Evolutionary conservation across 352 stramenopile genomes (phyloP), one percentile per base, ranked within the genome.

Genomic region (Phytophthora pisi): DNA sequence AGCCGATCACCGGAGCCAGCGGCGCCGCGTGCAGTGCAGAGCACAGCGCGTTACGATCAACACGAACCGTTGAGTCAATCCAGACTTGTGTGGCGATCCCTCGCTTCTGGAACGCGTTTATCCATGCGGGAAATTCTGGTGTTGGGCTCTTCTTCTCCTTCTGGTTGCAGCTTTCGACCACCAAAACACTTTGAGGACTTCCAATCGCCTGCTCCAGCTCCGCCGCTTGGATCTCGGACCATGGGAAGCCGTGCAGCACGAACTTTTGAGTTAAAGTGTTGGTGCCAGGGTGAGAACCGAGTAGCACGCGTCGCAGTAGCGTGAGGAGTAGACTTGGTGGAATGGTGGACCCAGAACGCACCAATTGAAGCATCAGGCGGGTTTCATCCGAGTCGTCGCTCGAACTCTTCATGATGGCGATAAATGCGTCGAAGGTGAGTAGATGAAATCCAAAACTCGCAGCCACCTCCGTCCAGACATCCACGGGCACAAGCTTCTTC

Each of bases 191-290:
- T 24, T 62, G 34, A 40, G 66, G 66, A 13, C 28, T 61, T 7
- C 68, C 73, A 13, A 90, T 60, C 16, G 8, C 20, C 30, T 62
- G 34, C 26, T 86, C 77, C n/a, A 88, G 56, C 18, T 72, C 70
- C 1, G 26, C 49, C 38, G 63, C 51, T 26, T 64, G 57, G 0
- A 82, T 58, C 4, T 76, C 23, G 2, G 43, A 51, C 72, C 75
- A 81, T 16, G 77, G 75, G 15, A 90, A 90, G 0, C 70, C 79
- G 5, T 70, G 23, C 9, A 90, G n/a, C 18, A 90, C 23, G 47
- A 86, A 79, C 24, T 79, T 78, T 38, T 84, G 77, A 0, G 50
- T 43, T 23, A 47, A 40, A 8, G 13, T 53, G 38, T 15, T 40
- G 23, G 3, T 51, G 56, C 54, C 61, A 28, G 49, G 61, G 5